Percentiles rank a stretch among this genome's conserved stretches.
These are phyloP conservation scores for Lablab purpureus DNA, from an alignment of 306 rosid genomes.

Conservation along the genomic window DNA sequence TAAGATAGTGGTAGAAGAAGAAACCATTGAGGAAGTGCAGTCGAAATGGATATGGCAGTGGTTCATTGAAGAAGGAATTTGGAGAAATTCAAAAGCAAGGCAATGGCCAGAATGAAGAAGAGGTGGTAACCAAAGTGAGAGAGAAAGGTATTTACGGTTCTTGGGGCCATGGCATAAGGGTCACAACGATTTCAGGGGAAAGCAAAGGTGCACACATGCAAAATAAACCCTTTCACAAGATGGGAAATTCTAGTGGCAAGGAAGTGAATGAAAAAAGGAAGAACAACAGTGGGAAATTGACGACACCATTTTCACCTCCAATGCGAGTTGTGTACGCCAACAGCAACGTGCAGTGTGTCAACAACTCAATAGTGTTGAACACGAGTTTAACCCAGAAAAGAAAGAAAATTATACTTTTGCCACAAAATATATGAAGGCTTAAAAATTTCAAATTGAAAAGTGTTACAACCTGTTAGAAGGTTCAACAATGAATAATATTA, in stretches of 20 bases:
- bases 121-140: conserved; percentile 5
- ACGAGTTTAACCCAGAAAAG: conserved; percentile 41
- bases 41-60: not conserved
- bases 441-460: too few species aligned
- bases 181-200: conserved; percentile 77
- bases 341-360: conserved; percentile 79
- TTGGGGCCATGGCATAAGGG: conserved; percentile 49
- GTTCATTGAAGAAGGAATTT: too few species aligned
- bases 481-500: too few species aligned
- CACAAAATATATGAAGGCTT: too few species aligned
- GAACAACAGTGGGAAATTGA: too few species aligned
- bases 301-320: too few species aligned
- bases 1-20: conserved; percentile 43
- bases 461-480: too few species aligned
- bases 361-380: conserved; percentile 68
- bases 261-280: too few species aligned
- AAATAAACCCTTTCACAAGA: conserved; percentile 44
- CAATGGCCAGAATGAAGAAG: not conserved
- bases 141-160: conserved; percentile 36
- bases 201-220: conserved; percentile 85
- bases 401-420: too few species aligned
- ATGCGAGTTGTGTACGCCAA: conserved; percentile 56
- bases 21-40: conserved; percentile 52
- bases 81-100: too few species aligned
- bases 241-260: too few species aligned